Percentiles rank a stretch among this genome's conserved stretches.
Conservation (phyloP, 2,329 filamentous ascomycete species). For the Phialophora tarda region DNA sequence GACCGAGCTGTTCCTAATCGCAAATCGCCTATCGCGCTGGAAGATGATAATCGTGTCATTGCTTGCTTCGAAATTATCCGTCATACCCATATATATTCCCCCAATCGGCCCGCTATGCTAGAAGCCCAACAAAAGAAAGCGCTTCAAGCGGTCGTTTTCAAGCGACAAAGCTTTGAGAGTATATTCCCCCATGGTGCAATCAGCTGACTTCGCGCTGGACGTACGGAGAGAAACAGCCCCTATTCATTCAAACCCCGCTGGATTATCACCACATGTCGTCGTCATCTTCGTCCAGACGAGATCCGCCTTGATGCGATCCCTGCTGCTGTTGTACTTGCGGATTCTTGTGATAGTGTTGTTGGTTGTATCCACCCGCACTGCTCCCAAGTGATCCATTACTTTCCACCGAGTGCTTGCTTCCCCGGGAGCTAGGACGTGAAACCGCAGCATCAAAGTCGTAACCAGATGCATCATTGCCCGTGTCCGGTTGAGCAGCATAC, state of each 20-base stretch:
- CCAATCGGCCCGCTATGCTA: constrained; percentile 30
- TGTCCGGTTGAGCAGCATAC: constrained; percentile 27
- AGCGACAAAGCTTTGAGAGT: neutral
- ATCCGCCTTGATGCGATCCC: constrained; percentile 47
- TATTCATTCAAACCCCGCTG: neutral
- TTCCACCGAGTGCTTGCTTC: constrained; percentile 48
- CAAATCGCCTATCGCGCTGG: neutral
- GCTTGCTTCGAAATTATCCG: constrained; percentile 15
- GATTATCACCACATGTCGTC: constrained; percentile 56
- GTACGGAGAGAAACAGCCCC: neutral
- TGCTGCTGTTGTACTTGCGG: constrained; percentile 41
- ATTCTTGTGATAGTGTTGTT: constrained; percentile 34
- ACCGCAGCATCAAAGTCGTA: constrained; percentile 58
- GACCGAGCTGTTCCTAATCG: neutral
- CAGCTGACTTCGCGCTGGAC: neutral
- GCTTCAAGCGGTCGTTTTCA: neutral
- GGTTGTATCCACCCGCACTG: constrained; percentile 38
- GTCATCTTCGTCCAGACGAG: constrained; percentile 52
- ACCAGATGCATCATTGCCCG: constrained; percentile 58
- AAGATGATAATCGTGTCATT: constrained; percentile 10
- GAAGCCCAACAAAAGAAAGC: constrained; percentile 14
- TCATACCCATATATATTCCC: constrained; percentile 11
- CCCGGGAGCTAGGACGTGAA: constrained; percentile 46
- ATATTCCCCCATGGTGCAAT: neutral
- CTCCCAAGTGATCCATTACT: constrained; percentile 46